phyloP scores from a whole-genome alignment of 306 rosid genomes.

The Sophora flavescens region DNA sequence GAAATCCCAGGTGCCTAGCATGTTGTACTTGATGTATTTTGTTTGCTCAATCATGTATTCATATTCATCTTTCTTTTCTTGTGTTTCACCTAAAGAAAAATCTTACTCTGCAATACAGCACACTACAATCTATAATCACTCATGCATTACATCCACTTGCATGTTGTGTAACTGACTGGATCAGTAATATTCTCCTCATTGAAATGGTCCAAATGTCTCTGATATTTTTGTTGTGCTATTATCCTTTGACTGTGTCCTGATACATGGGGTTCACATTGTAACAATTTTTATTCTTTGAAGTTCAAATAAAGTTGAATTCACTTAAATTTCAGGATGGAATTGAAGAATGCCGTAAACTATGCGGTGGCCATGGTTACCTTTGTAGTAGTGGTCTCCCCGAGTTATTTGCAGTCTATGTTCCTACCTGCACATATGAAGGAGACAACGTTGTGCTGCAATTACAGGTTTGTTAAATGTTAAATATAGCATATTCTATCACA shows the following conservation, averaged over 20 bases:
- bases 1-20: slow-evolving; percentile 24
- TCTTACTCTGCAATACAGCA: slow-evolving; percentile 6
- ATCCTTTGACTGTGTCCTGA: slow-evolving; percentile 3
- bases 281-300: slow-evolving; percentile 12
- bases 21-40: slow-evolving; percentile 23
- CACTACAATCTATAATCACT: not conserved
- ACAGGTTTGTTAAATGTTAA: slow-evolving; percentile 68
- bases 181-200: slow-evolving; percentile 3
- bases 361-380: slow-evolving; percentile 98
- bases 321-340: slow-evolving; percentile 78
- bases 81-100: not conserved
- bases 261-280: slow-evolving; percentile 26
- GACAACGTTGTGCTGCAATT: slow-evolving; percentile 88
- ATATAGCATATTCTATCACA: slow-evolving; percentile 15
- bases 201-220: slow-evolving; percentile 38
- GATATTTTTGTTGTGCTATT: slow-evolving; percentile 34
- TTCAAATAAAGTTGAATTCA: slow-evolving; percentile 23
- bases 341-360: slow-evolving; percentile 95
- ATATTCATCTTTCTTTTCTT: slow-evolving; percentile 7
- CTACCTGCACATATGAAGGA: slow-evolving; percentile 98
- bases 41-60: slow-evolving; percentile 7
- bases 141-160: slow-evolving; percentile 34
- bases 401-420: slow-evolving; percentile 96
- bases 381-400: slow-evolving; percentile 98
- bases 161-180: slow-evolving; percentile 29